Evolutionary conservation across 768 basidiomycete species (phyloP).

Genomic region (Boletus barrowsii): DNA sequence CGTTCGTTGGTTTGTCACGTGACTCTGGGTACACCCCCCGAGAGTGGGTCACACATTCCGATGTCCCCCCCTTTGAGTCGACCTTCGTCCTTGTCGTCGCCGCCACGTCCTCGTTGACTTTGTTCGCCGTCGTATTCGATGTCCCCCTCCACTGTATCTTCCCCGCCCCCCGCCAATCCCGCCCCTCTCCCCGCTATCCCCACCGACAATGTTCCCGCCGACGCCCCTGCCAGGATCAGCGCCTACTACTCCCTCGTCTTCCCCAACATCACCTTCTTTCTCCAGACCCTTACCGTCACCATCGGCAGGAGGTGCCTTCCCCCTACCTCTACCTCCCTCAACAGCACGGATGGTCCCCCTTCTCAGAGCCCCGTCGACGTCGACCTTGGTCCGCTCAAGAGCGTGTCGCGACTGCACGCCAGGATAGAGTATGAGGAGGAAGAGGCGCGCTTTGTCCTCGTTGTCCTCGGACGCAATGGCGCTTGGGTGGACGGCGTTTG

Average conservation of each 20-base stretch:
- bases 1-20: conserved; percentile 25
- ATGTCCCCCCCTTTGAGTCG: conserved; percentile 1
- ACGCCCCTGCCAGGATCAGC: conserved; percentile 71
- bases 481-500: conserved; percentile 99
- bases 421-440: conserved; percentile 93
- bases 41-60: neutral
- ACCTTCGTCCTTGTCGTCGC: conserved; percentile 6
- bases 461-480: conserved; percentile 94
- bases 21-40: conserved; percentile 4
- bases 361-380: conserved; percentile 60
- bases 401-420: conserved; percentile 95
- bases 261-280: conserved; percentile 93
- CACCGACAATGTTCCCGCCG: conserved; percentile 9
- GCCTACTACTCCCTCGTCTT: conserved; percentile 95
- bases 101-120: conserved; percentile 8
- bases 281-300: conserved; percentile 90
- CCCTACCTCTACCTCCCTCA: conserved; percentile 49
- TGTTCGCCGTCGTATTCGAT: conserved; percentile 17
- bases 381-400: conserved; percentile 95
- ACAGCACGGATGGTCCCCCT: conserved; percentile 42
- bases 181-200: conserved; percentile 4
- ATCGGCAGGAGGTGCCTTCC: conserved; percentile 87
- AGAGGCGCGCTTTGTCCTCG: conserved; percentile 82
- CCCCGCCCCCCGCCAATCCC: conserved; percentile 2
- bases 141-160: conserved; percentile 19